Base-by-base conservation (phyloP, 805 yeast species). In the Metschnikowia colocasiae region DNA sequence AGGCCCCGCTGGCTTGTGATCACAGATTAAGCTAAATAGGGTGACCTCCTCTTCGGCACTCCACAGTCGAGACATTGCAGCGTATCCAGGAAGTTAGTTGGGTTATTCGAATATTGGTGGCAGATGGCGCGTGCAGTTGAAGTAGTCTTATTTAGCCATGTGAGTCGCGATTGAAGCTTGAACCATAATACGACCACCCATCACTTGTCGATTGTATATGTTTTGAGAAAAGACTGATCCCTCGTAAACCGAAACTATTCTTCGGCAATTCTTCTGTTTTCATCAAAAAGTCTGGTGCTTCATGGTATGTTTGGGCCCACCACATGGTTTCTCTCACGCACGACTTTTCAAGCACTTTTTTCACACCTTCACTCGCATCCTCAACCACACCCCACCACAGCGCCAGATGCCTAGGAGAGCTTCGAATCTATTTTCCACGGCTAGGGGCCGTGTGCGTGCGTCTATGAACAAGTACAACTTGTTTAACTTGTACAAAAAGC, bases 381-480 rank as follows among this genome's bases (percentile, higher is more conserved):
- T 30, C 26, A 15, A n/a, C 42, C n/a, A 29, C 42, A 39, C 25
- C 40, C 33, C 42, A 36, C 42, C 34, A 27, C 34, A 39, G 34
- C 34, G 26, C 42, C 42, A 39, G 33, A 82, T 82, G 87, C 85
- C 87, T 47, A 78, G 83, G 67, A 78, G 73, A 69, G 78, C 83
- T n/a, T 66, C 67, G 51, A 67, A 78, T 52, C 63, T 81, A 62
- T 73, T 78, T 70, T 78, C 83, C 48, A 66, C 81, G 67, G 65
- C 82, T 44, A 76, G 87, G 60, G 87, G 88, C 35, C 78, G 87
- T 49, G 77, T 94, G 57, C 85, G 97, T 58, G 80, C 96, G 50
- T 86, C 97, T 20, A 87, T 88, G 85, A 91, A 88, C 80, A 90
- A 90, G 69, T 82, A 81, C 69, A 92, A 92, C 65, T 73, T 94